Percentiles rank a stretch among this genome's conserved stretches.
Evolutionary conservation across 2,329 filamentous ascomycete species (phyloP).

Genomic region (Penicillium capsulatum): DNA sequence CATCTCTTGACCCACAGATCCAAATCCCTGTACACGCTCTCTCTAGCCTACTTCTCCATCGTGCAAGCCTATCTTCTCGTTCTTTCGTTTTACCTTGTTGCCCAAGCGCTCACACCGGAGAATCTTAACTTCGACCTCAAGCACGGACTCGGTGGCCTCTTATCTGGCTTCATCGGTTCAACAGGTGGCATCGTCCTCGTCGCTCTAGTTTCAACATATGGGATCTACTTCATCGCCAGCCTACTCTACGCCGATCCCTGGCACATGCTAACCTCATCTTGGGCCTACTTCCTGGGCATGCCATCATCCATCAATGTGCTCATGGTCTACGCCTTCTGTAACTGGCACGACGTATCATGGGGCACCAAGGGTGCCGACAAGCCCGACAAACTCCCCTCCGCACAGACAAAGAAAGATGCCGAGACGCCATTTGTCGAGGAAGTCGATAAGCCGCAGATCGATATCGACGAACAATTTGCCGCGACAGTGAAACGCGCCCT

Average conservation of each 20-base stretch:
- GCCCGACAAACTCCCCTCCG: slow-evolving; percentile 81
- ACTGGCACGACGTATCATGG: slow-evolving; percentile 99
- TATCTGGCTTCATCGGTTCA: slow-evolving; percentile 73
- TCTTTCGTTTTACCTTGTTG: slow-evolving; percentile 64
- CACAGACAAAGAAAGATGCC: slow-evolving; percentile 77
- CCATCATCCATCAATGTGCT: slow-evolving; percentile 97
- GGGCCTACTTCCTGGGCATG: slow-evolving; percentile 82
- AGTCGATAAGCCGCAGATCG: slow-evolving; percentile 87
- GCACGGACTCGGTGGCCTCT: slow-evolving; percentile 58
- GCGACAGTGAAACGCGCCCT: slow-evolving; percentile 87
- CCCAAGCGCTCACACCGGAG: slow-evolving; percentile 60
- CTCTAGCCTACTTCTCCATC: slow-evolving; percentile 76
- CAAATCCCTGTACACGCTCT: slow-evolving; percentile 80
- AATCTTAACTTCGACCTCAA: slow-evolving; percentile 71
- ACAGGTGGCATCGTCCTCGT: slow-evolving; percentile 81
- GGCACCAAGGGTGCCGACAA: slow-evolving; percentile 97
- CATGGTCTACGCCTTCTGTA: slow-evolving; percentile 97
- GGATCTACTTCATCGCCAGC: slow-evolving; percentile 88
- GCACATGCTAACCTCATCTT: slow-evolving; percentile 99
- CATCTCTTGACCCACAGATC: slow-evolving; percentile 44
- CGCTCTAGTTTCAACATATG: slow-evolving; percentile 84
- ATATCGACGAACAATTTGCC: slow-evolving; percentile 95
- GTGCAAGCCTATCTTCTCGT: slow-evolving; percentile 56
- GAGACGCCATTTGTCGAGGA: slow-evolving; percentile 86
- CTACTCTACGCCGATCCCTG: slow-evolving; percentile 96